Conservation (phyloP, 2,329 filamentous ascomycete species). For the Colletotrichum lini region DNA sequence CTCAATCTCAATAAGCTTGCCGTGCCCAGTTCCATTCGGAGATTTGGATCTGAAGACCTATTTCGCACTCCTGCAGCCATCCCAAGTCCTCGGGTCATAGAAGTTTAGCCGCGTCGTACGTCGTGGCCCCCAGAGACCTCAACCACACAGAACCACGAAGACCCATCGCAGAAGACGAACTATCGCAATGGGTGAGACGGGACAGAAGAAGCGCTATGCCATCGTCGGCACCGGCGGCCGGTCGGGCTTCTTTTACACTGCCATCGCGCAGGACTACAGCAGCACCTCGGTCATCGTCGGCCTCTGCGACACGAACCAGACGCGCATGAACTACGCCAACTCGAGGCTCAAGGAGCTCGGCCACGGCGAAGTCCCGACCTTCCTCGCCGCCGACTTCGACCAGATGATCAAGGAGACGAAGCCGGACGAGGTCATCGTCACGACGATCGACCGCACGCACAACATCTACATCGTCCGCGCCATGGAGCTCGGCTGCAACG, state of each 20-base stretch:
- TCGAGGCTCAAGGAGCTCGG: constrained; percentile 61
- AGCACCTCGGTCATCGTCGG: constrained; percentile 67
- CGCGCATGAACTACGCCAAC: constrained; percentile 71
- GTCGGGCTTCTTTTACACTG: constrained; percentile 73
- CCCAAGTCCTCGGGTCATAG: neutral
- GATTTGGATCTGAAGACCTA: neutral
- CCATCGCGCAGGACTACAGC: constrained; percentile 67
- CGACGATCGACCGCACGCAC: constrained; percentile 75
- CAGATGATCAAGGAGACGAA: constrained; percentile 69
- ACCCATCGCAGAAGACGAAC: neutral
- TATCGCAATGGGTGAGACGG: constrained; percentile 22
- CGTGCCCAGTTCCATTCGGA: neutral
- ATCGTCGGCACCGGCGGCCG: constrained; percentile 72
- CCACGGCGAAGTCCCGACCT: constrained; percentile 66
- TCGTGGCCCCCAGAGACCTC: neutral
- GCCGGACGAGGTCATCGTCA: constrained; percentile 74
- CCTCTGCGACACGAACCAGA: constrained; percentile 73
- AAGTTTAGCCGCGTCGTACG: neutral
- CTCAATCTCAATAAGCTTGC: constrained; percentile 6
- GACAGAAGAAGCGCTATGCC: constrained; percentile 62
- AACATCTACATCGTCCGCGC: constrained; percentile 72
- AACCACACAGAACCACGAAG: neutral
- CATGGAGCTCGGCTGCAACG: constrained; percentile 64
- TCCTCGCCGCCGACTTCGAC: constrained; percentile 68
- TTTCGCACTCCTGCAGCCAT: neutral